Evolutionary conservation across 179 eudicot genomes (phyloP).

Genomic region (Monotropa hypopitys): DNA sequence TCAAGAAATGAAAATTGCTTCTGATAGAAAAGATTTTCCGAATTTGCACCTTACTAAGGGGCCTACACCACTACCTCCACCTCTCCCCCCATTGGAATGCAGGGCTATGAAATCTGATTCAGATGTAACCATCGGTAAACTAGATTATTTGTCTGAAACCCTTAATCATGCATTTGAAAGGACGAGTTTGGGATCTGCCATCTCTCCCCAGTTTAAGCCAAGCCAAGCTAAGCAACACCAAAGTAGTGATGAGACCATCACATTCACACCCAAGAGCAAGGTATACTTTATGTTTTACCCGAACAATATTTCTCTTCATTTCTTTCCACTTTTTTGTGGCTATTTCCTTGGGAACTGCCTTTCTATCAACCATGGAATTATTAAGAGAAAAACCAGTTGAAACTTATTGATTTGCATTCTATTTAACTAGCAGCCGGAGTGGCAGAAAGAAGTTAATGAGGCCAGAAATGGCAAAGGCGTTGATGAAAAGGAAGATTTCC

Average conservation of each 20-base stretch:
- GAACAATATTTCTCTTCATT: not conserved
- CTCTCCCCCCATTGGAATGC: constrained; percentile 85
- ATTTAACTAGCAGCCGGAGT: constrained; percentile 25
- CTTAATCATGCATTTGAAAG: constrained; percentile 20
- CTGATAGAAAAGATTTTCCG: constrained; percentile 13
- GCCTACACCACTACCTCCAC: constrained; percentile 51
- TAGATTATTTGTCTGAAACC: constrained; percentile 14
- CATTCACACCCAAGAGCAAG: constrained; percentile 22
- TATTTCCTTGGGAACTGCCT: not conserved
- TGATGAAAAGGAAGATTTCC: constrained; percentile 60
- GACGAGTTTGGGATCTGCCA: constrained; percentile 18
- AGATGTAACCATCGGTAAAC: constrained; percentile 22
- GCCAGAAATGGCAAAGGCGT: constrained; percentile 18
- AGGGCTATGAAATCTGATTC: constrained; percentile 31
- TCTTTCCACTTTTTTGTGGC: not conserved
- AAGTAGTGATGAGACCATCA: constrained; percentile 16
- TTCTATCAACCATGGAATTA: not conserved
- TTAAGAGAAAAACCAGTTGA: not conserved
- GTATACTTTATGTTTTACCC: constrained; percentile 17
- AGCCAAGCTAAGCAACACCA: constrained; percentile 25
- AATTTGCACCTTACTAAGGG: constrained; percentile 24
- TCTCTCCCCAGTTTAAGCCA: constrained; percentile 30
- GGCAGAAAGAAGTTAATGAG: constrained; percentile 24
- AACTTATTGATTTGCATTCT: constrained; percentile 2
- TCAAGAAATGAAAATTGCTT: constrained; percentile 25